These are phyloP conservation scores for Rhynchospora tenuis DNA, from an alignment of 176 grass and related monocot genomes.

Conservation along the genomic window DNA sequence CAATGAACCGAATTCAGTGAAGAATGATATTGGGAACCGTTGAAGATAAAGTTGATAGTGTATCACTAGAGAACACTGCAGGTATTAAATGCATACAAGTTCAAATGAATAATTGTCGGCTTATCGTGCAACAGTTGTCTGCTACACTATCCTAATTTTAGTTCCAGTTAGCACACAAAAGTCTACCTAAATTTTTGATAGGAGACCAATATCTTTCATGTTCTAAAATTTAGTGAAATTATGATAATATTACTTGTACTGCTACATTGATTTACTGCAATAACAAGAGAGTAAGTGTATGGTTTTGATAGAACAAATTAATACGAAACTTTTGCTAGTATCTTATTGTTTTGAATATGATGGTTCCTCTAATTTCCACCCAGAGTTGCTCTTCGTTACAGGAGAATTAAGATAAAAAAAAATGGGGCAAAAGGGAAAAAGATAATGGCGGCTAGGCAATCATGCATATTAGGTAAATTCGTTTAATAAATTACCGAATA, in stretches of 20 bases:
- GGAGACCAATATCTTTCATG: no score
- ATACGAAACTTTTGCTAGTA: neutral
- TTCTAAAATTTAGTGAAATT: no score
- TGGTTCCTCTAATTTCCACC: neutral
- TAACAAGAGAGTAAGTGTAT: no score
- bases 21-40: neutral
- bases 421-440: neutral
- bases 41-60: neutral
- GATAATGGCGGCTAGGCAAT: neutral
- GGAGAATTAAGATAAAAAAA: neutral
- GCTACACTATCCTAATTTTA: neutral
- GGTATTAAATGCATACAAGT: neutral
- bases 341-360: neutral
- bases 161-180: neutral
- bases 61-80: no score
- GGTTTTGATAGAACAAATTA: no score
- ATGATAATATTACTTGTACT: no score
- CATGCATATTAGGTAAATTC: neutral
- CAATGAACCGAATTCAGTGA: neutral
- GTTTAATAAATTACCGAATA: neutral
- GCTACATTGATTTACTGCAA: no score
- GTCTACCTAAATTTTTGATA: no score
- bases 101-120: neutral
- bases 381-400: neutral
- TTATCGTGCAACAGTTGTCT: no score